Evolutionary conservation across 495 filamentous ascomycete species (phyloP).

Genomic region (Geoglossum glabrum): DNA sequence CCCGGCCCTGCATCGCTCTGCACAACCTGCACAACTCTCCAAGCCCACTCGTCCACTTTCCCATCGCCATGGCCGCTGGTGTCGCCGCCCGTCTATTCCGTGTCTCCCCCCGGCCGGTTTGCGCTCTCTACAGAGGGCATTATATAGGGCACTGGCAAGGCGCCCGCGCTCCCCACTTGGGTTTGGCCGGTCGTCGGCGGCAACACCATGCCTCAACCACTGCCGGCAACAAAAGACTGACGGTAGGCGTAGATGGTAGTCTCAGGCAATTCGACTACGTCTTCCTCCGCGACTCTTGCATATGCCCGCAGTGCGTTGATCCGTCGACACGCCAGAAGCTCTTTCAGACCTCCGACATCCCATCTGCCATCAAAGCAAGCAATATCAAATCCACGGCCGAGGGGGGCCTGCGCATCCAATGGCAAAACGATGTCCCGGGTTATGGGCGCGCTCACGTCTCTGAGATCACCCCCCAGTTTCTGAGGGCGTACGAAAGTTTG

Average conservation of each 20-base stretch:
- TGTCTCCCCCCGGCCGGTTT: not conserved
- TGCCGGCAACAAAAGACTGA: not conserved
- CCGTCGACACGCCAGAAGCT: constrained; percentile 63
- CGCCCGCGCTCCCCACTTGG: not conserved
- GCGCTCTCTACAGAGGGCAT: not conserved
- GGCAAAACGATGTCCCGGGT: constrained; percentile 36
- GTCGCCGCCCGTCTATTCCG: not conserved
- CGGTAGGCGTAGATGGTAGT: not conserved
- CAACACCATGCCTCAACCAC: not conserved
- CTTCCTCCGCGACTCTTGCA: constrained; percentile 60
- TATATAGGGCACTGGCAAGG: not conserved
- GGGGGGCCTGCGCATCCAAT: constrained; percentile 32
- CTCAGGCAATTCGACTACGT: constrained; percentile 10
- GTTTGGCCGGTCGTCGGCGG: not conserved
- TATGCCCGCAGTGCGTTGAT: constrained; percentile 52
- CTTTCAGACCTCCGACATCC: constrained; percentile 56
- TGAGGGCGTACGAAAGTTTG: constrained; percentile 10
- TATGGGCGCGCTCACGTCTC: constrained; percentile 29
- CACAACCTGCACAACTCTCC: not conserved
- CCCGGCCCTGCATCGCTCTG: no score
- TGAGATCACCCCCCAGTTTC: constrained; percentile 17
- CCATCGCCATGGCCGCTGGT: not conserved
- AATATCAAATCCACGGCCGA: constrained; percentile 16
- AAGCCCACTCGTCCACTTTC: not conserved
- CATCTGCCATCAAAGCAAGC: constrained; percentile 25